Evolutionary conservation across 2,329 filamentous ascomycete species (phyloP).

Genomic region (Emmonsiellopsis sp.): DNA sequence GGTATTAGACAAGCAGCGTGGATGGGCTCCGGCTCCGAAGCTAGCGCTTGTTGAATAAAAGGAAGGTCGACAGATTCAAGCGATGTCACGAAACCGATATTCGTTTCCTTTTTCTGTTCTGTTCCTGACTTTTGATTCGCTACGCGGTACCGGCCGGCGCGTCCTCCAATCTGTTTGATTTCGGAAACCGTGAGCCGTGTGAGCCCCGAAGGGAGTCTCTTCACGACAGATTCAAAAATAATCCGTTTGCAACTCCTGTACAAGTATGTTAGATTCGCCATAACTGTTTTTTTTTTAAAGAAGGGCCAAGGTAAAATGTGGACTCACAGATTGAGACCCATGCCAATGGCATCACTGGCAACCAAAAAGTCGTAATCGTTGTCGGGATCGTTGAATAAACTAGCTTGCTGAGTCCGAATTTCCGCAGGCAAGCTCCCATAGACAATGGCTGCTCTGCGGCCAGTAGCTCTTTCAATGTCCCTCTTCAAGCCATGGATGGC

Average conservation of each 20-base stretch:
- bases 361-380: conserved; percentile 94
- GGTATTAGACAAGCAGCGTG: conserved; percentile 65
- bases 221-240: conserved; percentile 70
- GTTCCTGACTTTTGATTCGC: conserved; percentile 46
- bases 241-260: conserved; percentile 69
- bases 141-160: conserved; percentile 77
- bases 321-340: conserved; percentile 82
- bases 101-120: conserved; percentile 18
- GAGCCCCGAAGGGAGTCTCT: conserved; percentile 55
- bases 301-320: not conserved
- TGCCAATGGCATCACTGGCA: conserved; percentile 91
- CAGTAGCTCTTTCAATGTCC: conserved; percentile 66
- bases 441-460: conserved; percentile 77
- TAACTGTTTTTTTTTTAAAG: not conserved
- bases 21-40: conserved; percentile 55
- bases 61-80: conserved; percentile 62
- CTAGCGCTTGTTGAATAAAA: conserved; percentile 55
- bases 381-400: conserved; percentile 86
- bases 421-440: conserved; percentile 90
- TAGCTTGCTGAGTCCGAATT: conserved; percentile 82
- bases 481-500: conserved; percentile 71
- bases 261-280: not conserved
- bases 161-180: conserved; percentile 88
- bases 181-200: conserved; percentile 61
- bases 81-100: conserved; percentile 68